These are phyloP conservation scores for Pseudogymnoascus sp. DNA, from an alignment of 2,329 filamentous ascomycete species.

Conservation along the genomic window DNA sequence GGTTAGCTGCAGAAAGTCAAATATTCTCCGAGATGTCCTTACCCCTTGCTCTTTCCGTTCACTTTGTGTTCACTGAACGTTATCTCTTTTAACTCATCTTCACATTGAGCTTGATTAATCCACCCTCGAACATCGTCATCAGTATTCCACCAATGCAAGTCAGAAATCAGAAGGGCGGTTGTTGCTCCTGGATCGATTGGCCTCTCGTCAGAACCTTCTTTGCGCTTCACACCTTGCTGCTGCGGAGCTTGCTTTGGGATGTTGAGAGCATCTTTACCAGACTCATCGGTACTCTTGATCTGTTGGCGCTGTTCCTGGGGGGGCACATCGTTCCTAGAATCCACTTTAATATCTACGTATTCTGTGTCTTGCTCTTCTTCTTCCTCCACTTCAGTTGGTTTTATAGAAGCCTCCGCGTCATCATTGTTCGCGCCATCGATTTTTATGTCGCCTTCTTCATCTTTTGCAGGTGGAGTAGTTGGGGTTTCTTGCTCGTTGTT, in stretches of 20 bases:
- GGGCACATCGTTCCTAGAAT: conserved; percentile 28
- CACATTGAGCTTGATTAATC: conserved; percentile 69
- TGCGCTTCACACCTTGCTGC: conserved; percentile 53
- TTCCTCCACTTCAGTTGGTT: conserved; percentile 26
- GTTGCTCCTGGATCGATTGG: conserved; percentile 54
- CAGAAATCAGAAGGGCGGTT: conserved; percentile 74
- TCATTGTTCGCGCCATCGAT: conserved; percentile 28
- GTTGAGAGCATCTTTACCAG: conserved; percentile 27
- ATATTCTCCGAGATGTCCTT: conserved; percentile 18
- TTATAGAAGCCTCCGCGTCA: conserved; percentile 8
- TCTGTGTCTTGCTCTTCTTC: conserved; percentile 33
- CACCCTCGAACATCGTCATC: conserved; percentile 92
- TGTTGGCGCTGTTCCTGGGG: conserved; percentile 32
- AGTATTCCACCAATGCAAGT: conserved; percentile 93
- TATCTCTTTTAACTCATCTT: conserved; percentile 81
- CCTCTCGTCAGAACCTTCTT: conserved; percentile 51
- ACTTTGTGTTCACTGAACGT: conserved; percentile 99
- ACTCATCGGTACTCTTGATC: conserved; percentile 36
- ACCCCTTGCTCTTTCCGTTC: conserved; percentile 98
- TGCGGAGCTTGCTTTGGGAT: conserved; percentile 33
- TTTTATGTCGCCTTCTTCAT: conserved; percentile 31
- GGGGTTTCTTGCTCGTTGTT: conserved; percentile 37
- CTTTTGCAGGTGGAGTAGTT: conserved; percentile 25
- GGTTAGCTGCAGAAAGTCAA: background rate
- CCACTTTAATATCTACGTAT: conserved; percentile 36